Base-by-base conservation (phyloP, 148 eudicot genomes). In the Talinum fruticosum region DNA sequence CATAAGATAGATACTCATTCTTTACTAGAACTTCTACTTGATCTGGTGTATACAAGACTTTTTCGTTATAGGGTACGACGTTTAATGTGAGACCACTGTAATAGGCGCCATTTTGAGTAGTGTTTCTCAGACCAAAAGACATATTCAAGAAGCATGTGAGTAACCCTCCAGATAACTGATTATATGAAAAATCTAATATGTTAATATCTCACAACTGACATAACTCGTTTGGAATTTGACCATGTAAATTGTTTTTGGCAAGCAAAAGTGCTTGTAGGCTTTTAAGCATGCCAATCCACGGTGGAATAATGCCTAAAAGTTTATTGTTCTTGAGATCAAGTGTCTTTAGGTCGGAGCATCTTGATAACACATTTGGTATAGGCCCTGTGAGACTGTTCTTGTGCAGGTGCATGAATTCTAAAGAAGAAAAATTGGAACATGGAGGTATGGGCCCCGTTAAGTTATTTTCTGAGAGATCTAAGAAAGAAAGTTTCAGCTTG, bases 221-320 rank as follows among this genome's bases (percentile, higher is more conserved):
- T 19, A 68, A 64, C 10, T 62, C 62, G 38, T 68, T 45, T 35
- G 72, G 72, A 68, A 68, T 33, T 68, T 36, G 44, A 36, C 72
- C 72, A 6, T 23, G 23, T 5, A 70, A 66, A 44, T 73, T 54
- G 12, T 57, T 28, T 5, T 29, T 15, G 1, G 24, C 41, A 5
- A 68, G 44, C 15, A 68, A 16, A 36, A 68, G 45, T 21, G 21
- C 44, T 34, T 68, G 10, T 0, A 68, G 26, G 14, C 45, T 35
- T 5, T 10, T 8, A 36, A 68, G 72, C 41, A 33, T 68, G 72
- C 67, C 74, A 35, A 80, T 66, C 64, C 82, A 80, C 8, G 61
- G 32, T 2, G 82, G 82, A 38, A 80, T 68, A 13, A 19, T 29
- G n/a, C 82, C 79, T 15, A 53, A 69, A 32, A 80, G 44, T 13